Evolutionary conservation across 2,329 filamentous ascomycete genomes (phyloP).

Genomic region (Arthrinium puccinioides): DNA sequence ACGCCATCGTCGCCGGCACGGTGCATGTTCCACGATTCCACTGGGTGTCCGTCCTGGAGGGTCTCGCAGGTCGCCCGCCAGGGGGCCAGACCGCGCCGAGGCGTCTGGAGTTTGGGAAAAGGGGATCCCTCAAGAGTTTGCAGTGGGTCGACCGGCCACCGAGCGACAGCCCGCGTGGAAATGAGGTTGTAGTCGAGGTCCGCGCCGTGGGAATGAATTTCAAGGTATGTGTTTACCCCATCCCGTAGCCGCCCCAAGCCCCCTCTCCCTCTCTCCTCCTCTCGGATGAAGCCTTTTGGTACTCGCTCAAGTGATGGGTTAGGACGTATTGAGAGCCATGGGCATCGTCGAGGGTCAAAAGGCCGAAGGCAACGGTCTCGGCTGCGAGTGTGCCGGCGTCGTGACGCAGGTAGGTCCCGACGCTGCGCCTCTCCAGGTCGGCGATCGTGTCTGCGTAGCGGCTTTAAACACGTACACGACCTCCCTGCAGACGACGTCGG

Average conservation of each 20-base stretch:
- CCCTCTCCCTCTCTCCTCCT: too few relatives aligned
- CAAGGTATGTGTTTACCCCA: slow-evolving; percentile 11
- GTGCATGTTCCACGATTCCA: not conserved
- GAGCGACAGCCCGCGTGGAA: slow-evolving; percentile 2
- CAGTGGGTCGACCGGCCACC: slow-evolving; percentile 7
- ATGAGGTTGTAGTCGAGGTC: slow-evolving; percentile 10
- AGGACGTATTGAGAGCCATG: slow-evolving; percentile 11
- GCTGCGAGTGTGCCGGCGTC: slow-evolving; percentile 10
- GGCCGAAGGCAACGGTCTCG: slow-evolving; percentile 14
- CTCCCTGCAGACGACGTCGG: not conserved
- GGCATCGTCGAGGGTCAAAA: slow-evolving; percentile 10
- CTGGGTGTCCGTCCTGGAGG: not conserved
- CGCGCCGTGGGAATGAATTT: slow-evolving; percentile 11
- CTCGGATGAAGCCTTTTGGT: too few relatives aligned
- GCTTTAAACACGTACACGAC: not conserved
- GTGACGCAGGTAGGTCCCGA: slow-evolving; percentile 13
- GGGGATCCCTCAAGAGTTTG: slow-evolving; percentile 9
- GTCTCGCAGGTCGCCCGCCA: not conserved
- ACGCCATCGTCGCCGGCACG: not conserved
- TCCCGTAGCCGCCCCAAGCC: too few relatives aligned
- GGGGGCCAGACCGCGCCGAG: not conserved
- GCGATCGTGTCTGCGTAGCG: slow-evolving; percentile 7
- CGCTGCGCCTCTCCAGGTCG: slow-evolving; percentile 7
- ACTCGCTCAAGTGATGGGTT: too few relatives aligned
- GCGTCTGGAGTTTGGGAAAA: slow-evolving; percentile 8